Conservation (phyloP, 305 asterid genomes). For the Fraxinus xanthoxyloides region DNA sequence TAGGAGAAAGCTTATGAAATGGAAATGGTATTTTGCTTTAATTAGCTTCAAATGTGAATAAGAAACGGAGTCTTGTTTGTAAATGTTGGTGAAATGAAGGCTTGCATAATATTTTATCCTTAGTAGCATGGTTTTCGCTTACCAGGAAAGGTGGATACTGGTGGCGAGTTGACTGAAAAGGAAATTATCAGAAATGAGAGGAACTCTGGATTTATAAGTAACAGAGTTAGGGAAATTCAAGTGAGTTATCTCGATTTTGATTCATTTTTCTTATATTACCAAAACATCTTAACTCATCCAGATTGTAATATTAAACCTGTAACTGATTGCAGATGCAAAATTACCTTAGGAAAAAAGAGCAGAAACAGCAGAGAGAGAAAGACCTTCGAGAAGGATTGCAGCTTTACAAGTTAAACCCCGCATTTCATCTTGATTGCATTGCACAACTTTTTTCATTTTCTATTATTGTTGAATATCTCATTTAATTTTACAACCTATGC, state of each 20-base stretch:
- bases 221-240: conserved; percentile 80
- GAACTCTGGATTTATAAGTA: conserved; percentile 75
- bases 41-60: not conserved
- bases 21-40: not conserved
- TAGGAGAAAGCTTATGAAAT: not conserved
- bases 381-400: conserved; percentile 73
- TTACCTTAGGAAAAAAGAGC: conserved; percentile 54
- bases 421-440: conserved; percentile 4
- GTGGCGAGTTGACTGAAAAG: conserved; percentile 81
- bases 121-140: conserved; percentile 7
- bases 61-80: not conserved
- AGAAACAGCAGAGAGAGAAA: conserved; percentile 55
- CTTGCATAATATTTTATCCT: not conserved
- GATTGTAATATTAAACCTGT: not conserved
- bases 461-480: not conserved
- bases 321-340: conserved; percentile 49
- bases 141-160: conserved; percentile 69
- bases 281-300: not conserved
- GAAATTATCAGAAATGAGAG: conserved; percentile 88
- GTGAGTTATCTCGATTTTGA: conserved; percentile 37
- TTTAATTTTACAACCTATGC: not conserved
- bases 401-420: conserved; percentile 60
- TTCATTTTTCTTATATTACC: not conserved
- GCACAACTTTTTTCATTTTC: not conserved
- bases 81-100: not conserved